Conservation (phyloP, 306 rosid genomes). For the Malus orientalis region DNA sequence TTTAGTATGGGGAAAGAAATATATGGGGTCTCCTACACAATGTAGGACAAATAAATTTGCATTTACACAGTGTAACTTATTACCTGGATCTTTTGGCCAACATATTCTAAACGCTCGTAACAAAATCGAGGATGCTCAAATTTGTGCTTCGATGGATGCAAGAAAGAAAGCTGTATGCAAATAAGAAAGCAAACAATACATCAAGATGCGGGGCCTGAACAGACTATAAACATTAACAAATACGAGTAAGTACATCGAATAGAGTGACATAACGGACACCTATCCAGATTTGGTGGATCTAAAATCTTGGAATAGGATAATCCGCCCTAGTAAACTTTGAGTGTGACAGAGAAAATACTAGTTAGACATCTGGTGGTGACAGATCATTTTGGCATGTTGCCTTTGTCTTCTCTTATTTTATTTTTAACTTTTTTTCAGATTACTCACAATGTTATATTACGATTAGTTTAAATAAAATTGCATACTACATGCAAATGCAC, state of each 20-base stretch:
- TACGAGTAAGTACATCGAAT: not conserved
- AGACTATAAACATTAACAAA: not conserved
- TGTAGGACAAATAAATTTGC: not conserved
- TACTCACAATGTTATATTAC: not conserved
- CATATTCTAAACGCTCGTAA: conserved; percentile 78
- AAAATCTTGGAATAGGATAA: not conserved
- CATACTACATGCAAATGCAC: not conserved
- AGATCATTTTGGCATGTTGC: not conserved
- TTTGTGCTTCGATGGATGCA: conserved; percentile 92
- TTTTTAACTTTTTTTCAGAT: not conserved
- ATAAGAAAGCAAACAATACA: conserved; percentile 13
- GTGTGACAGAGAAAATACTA: not conserved
- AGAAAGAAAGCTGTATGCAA: conserved; percentile 65
- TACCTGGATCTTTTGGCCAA: conserved; percentile 97
- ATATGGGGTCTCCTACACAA: not conserved
- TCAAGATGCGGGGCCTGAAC: conserved; percentile 7
- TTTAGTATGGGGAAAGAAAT: not conserved
- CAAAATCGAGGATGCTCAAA: conserved; percentile 96
- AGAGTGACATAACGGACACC: not conserved
- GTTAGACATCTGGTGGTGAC: not conserved
- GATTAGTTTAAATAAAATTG: not conserved
- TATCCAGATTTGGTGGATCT: not conserved
- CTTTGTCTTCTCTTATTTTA: not conserved
- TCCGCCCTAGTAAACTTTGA: not conserved
- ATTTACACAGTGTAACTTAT: conserved; percentile 5